A percentile compares a stretch with the other conserved stretches of the same genome.
Evolutionary conservation across 805 yeast species (phyloP).

Genomic region (Wickerhamiella occidentalis): DNA sequence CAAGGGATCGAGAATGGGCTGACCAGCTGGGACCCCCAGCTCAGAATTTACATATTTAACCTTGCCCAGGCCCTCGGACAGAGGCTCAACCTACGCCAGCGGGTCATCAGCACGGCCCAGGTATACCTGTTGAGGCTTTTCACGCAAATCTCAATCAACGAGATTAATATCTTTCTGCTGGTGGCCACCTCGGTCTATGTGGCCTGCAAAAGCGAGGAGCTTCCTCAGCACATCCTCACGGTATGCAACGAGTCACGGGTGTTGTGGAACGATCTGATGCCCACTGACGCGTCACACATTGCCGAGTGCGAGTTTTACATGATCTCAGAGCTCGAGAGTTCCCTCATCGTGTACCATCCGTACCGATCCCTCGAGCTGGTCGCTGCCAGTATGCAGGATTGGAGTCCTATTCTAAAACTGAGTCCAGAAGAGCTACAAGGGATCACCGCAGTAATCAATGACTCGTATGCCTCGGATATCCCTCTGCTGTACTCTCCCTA

Average conservation of each 20-base stretch:
- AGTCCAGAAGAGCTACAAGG: conserved; percentile 54
- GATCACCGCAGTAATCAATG: conserved; percentile 83
- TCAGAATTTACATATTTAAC: conserved; percentile 60
- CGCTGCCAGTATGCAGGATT: conserved; percentile 41
- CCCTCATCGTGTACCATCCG: conserved; percentile 33
- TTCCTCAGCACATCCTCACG: conserved; percentile 84
- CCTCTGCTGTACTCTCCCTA: conserved; percentile 82
- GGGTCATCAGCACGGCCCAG: conserved; percentile 81
- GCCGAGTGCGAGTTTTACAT: conserved; percentile 94
- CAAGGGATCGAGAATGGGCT: conserved; percentile 22
- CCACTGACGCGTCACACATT: conserved; percentile 77
- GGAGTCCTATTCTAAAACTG: conserved; percentile 32
- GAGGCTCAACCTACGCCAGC: conserved; percentile 62
- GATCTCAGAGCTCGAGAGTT: conserved; percentile 61
- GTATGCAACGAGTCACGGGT: conserved; percentile 74
- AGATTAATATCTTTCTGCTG: conserved; percentile 67
- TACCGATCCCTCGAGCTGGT: conserved; percentile 29
- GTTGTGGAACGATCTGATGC: conserved; percentile 89
- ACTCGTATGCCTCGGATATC: conserved; percentile 76
- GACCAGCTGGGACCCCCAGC: conserved; percentile 28
- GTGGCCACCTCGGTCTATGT: conserved; percentile 78
- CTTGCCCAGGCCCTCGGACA: conserved; percentile 66
- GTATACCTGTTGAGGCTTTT: conserved; percentile 71
- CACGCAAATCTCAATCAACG: conserved; percentile 46
- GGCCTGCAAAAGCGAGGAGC: conserved; percentile 89